These are phyloP conservation scores for Rhizomucor pusillus DNA, from an alignment of 371 early-diverging fungal genomes.

Conservation along the genomic window DNA sequence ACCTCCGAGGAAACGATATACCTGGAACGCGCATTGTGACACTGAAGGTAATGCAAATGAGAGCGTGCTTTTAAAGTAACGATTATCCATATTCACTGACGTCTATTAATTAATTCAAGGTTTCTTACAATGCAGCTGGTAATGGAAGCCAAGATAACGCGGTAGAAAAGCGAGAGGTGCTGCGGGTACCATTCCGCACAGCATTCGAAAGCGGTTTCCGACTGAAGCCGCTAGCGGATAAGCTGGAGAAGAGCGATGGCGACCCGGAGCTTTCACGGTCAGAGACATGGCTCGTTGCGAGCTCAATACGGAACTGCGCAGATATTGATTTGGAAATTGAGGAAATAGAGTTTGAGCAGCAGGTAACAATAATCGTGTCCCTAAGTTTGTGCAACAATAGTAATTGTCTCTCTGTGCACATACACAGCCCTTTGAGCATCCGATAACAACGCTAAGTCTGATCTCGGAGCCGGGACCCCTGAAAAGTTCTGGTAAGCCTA, in stretches of 20 bases:
- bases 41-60: constrained; percentile 24
- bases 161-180: too few species aligned
- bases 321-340: constrained; percentile 49
- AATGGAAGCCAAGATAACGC: neutral
- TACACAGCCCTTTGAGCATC: constrained; percentile 16
- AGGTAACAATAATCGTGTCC: too few species aligned
- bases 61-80: constrained; percentile 3
- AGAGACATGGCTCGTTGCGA: constrained; percentile 39
- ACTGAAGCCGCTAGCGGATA: constrained; percentile 11
- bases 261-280: constrained; percentile 28
- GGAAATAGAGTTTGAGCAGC: constrained; percentile 28
- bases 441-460: constrained; percentile 18
- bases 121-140: neutral
- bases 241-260: too few species aligned
- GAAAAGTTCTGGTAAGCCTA: neutral
- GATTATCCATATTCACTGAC: too few species aligned
- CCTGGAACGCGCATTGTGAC: constrained; percentile 32
- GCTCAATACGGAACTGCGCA: constrained; percentile 41
- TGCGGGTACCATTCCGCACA: constrained; percentile 46
- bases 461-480: constrained; percentile 16
- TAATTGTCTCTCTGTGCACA: too few species aligned
- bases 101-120: too few species aligned
- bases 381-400: too few species aligned
- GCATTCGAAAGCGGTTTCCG: constrained; percentile 52
- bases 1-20: constrained; percentile 24